phyloP scores from a whole-genome alignment of 73 alveolate species.

The Breviolum minutum region DNA sequence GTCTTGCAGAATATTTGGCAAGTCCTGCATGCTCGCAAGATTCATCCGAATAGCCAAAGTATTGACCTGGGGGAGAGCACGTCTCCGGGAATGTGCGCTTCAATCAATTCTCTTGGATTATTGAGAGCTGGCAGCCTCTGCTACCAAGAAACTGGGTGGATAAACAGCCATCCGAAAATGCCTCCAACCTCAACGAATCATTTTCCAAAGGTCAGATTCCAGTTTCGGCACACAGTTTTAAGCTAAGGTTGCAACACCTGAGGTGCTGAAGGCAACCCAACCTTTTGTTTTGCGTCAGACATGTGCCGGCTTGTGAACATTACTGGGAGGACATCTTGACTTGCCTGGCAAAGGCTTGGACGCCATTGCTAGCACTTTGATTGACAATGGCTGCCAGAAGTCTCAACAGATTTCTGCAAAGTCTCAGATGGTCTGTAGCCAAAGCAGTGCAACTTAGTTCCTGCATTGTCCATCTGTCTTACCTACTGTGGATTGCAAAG shows the following conservation, averaged over 20 bases:
- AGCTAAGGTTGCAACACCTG: slow-evolving; percentile 48
- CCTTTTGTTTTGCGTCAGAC: background rate
- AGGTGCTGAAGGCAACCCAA: slow-evolving; percentile 93
- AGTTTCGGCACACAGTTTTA: background rate
- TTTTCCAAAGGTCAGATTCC: background rate
- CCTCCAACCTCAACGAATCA: slow-evolving; percentile 61
- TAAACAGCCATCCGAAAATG: slow-evolving; percentile 77
- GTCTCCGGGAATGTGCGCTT: background rate
- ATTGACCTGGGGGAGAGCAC: slow-evolving; percentile 11
- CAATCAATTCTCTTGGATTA: background rate
- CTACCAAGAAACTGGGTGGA: slow-evolving; percentile 59
- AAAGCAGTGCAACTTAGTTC: too few species aligned
- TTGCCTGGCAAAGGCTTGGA: slow-evolving; percentile 88
- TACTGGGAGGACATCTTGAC: too few species aligned
- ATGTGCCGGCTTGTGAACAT: too few species aligned
- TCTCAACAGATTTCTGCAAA: background rate
- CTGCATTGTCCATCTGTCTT: too few species aligned
- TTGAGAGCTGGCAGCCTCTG: background rate
- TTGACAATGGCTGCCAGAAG: background rate
- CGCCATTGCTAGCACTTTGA: slow-evolving; percentile 60
- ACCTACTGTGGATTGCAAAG: too few species aligned
- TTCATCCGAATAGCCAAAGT: slow-evolving; percentile 91
- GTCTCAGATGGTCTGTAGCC: background rate
- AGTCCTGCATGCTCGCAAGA: slow-evolving; percentile 91
- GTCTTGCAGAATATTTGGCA: background rate